Percentiles rank a stretch among this genome's conserved stretches.
phyloP scores from a whole-genome alignment of 805 yeast species.

The Kuraishia hungarica region DNA sequence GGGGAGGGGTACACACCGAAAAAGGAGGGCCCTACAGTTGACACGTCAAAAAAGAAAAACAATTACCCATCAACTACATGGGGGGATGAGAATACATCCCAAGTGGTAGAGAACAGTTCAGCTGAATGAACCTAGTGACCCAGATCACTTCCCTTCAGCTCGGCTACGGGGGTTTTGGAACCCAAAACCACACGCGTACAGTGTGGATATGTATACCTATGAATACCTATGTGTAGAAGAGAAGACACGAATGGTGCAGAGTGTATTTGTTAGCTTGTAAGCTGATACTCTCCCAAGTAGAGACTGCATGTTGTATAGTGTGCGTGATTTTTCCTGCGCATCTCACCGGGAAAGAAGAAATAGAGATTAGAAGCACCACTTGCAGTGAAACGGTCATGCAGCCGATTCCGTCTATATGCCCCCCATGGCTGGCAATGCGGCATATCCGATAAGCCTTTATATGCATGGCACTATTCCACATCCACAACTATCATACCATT shows the following conservation, averaged over 20 bases:
- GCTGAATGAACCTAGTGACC: too few species aligned
- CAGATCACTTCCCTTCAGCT: too few species aligned
- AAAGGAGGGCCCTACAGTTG: background rate
- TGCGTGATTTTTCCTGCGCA: background rate
- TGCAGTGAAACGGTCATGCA: background rate
- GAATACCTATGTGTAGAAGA: too few species aligned
- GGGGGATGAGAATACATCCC: too few species aligned
- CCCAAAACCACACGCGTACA: too few species aligned
- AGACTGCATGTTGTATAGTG: background rate
- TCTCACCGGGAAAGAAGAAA: background rate
- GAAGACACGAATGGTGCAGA: too few species aligned
- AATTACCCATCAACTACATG: background rate
- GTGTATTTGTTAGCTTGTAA: too few species aligned
- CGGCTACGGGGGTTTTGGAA: too few species aligned
- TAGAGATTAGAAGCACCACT: background rate
- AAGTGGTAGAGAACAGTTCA: too few species aligned
- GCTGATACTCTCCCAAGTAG: too few species aligned
- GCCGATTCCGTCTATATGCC: background rate
- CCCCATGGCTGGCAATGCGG: background rate
- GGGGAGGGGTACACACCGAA: background rate
- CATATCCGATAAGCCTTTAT: background rate
- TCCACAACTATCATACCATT: background rate
- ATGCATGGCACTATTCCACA: background rate
- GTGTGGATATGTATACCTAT: too few species aligned
- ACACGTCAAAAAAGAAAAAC: background rate